Conservation (phyloP, 768 basidiomycete genomes). For the Leccinum disarticulatum region DNA sequence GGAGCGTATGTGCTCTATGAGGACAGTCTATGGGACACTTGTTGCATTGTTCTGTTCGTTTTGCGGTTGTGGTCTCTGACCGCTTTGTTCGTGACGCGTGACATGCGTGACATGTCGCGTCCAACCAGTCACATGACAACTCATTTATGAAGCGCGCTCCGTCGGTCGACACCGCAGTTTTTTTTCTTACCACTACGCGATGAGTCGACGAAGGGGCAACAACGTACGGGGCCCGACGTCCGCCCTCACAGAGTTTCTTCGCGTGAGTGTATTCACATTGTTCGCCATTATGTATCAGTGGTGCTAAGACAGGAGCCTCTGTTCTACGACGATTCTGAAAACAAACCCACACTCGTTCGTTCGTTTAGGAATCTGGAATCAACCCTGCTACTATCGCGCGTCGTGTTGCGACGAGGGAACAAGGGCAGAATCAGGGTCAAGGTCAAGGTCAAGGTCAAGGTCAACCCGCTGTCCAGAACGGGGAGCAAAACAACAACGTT, state of each 20-base stretch:
- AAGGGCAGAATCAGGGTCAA: not conserved
- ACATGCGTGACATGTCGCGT: not conserved
- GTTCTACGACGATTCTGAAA: conserved; percentile 20
- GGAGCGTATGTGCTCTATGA: too few relatives aligned
- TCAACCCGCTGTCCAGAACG: conserved; percentile 25
- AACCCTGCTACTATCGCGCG: conserved; percentile 42
- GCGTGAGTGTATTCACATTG: conserved; percentile 41
- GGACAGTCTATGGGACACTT: not conserved
- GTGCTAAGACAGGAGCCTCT: not conserved
- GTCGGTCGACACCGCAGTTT: conserved; percentile 4
- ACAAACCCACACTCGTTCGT: not conserved
- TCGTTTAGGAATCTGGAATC: conserved; percentile 51
- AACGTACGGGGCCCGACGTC: conserved; percentile 82
- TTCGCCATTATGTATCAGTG: not conserved
- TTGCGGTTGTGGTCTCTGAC: too few relatives aligned
- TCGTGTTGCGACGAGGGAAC: conserved; percentile 33
- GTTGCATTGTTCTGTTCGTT: not conserved
- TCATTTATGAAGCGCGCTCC: not conserved
- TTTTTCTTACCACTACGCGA: conserved; percentile 13
- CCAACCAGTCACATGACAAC: not conserved
- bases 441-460: conserved; percentile 34
- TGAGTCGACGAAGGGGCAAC: conserved; percentile 38
- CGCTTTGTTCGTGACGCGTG: not conserved
- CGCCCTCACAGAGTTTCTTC: conserved; percentile 79
- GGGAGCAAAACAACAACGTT: conserved; percentile 9